These are phyloP conservation scores for Areca catechu DNA, from an alignment of 176 grass and related monocot genomes.

Conservation along the genomic window DNA sequence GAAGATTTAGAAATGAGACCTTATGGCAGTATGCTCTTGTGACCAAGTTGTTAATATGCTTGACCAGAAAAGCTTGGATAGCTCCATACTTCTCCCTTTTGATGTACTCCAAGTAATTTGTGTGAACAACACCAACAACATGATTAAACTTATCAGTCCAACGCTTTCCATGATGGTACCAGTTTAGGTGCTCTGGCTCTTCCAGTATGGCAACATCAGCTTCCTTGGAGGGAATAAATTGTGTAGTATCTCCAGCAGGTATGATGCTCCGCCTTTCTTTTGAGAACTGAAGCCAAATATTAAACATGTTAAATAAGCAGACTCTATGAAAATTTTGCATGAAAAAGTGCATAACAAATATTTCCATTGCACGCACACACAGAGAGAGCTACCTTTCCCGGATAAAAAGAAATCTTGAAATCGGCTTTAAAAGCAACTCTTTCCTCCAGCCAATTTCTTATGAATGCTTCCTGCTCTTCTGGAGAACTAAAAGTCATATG, in stretches of 20 bases:
- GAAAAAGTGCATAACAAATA: no score
- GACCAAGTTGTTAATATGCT: constrained; percentile 95
- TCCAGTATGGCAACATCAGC: constrained; percentile 95
- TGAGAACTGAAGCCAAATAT: constrained; percentile 53
- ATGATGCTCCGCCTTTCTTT: constrained; percentile 89
- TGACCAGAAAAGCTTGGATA: constrained; percentile 87
- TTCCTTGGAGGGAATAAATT: constrained; percentile 79
- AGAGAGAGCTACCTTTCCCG: constrained; percentile 38
- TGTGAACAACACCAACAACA: constrained; percentile 88
- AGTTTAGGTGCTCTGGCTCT: constrained; percentile 98
- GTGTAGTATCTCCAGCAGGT: constrained; percentile 82
- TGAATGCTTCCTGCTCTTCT: constrained; percentile 78
- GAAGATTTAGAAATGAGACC: constrained; percentile 30
- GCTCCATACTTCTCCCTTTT: constrained; percentile 91
- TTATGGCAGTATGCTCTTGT: constrained; percentile 89
- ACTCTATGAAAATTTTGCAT: no score
- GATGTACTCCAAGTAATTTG: constrained; percentile 97
- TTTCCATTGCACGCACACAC: no score
- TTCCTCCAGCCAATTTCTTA: constrained; percentile 81
- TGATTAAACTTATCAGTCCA: constrained; percentile 99
- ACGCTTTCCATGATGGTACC: constrained; percentile 96
- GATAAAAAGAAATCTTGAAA: constrained; percentile 93
- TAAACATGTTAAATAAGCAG: constrained; percentile 16
- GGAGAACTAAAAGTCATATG: constrained; percentile 61
- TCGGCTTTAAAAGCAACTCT: constrained; percentile 69